phyloP scores from a whole-genome alignment of 805 yeast genomes.

The Grigorovia transvaalensis region DNA sequence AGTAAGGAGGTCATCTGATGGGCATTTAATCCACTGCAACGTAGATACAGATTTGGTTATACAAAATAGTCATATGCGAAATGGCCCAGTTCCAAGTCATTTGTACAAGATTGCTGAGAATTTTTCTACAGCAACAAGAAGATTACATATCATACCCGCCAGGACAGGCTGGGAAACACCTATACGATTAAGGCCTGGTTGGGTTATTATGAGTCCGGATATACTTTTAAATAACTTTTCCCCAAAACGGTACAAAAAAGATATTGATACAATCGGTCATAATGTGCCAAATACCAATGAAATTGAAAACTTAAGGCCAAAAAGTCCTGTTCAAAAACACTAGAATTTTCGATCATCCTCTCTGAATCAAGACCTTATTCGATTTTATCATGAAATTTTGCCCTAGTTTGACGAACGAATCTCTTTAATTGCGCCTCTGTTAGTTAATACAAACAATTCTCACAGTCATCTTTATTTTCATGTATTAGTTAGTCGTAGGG shows the following conservation, averaged over 20 bases:
- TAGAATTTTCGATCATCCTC: neutral
- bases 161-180: slow-evolving; percentile 55
- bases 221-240: slow-evolving; percentile 62
- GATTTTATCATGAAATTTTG: too few species aligned
- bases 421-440: too few species aligned
- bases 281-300: slow-evolving; percentile 61
- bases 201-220: slow-evolving; percentile 88
- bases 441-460: too few species aligned
- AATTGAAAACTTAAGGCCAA: slow-evolving; percentile 75
- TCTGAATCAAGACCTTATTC: too few species aligned
- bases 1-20: slow-evolving; percentile 74
- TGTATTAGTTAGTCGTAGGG: too few species aligned
- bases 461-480: too few species aligned
- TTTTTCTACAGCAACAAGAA: slow-evolving; percentile 69
- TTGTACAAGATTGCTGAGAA: slow-evolving; percentile 80
- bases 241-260: slow-evolving; percentile 35
- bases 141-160: slow-evolving; percentile 78
- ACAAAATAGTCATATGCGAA: slow-evolving; percentile 37
- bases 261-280: slow-evolving; percentile 35
- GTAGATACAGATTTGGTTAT: slow-evolving; percentile 80
- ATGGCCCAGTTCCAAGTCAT: slow-evolving; percentile 56
- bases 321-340: slow-evolving; percentile 47
- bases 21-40: slow-evolving; percentile 81
- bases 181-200: slow-evolving; percentile 65
- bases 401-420: too few species aligned